Evolutionary conservation across 768 basidiomycete genomes (phyloP), one percentile per base, ranked within the genome.

Genomic region (Termitomyces sp.): DNA sequence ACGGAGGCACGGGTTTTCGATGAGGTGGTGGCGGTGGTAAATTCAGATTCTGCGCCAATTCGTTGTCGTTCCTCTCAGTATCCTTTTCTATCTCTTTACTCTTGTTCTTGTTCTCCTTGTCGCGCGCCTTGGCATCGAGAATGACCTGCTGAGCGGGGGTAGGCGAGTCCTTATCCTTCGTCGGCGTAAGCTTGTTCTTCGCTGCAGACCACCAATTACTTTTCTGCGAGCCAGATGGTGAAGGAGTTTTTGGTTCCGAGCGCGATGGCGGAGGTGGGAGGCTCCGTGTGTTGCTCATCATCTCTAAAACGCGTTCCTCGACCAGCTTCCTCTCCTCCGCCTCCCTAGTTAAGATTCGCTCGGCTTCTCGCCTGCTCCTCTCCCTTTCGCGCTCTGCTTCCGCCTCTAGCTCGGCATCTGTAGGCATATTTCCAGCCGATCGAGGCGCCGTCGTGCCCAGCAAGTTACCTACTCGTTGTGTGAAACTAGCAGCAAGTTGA

Each of bases 91-190:
- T 85, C 26, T 80, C 79, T 62, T 77, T 80, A 50, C 72, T 75
- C 60, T 78, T 79, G 26, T 66, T 72, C 60, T 71, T 74, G 64
- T 71, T 70, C 47, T 83, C 82, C 63, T 82, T 85, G 53, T 87
- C 81, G 42, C 81, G 77, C 19, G 79, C 73, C 64, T 91, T 89
- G 17, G 87, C 74, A 8, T 93, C 90, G 54, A 79, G 77, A 46
- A 92, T 84, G 52, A 93, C 77, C 61, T 90, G 89, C 63, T 93
- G 90, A 0, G 91, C 90, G 9, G 90, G 89, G 0, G 91, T 93
- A n/a, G 90, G 81, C 17, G 71, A 66, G 14, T 88, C 82, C 62
- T 80, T 80, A 11, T 84, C 84, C 62, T 91, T 93, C 12, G 86
- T 86, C 2, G 90, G 88, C 0, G 89, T 90, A 10, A 93, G 77